These are phyloP conservation scores for Typha latifolia DNA, from an alignment of 176 grass and related monocot species.

Conservation along the genomic window DNA sequence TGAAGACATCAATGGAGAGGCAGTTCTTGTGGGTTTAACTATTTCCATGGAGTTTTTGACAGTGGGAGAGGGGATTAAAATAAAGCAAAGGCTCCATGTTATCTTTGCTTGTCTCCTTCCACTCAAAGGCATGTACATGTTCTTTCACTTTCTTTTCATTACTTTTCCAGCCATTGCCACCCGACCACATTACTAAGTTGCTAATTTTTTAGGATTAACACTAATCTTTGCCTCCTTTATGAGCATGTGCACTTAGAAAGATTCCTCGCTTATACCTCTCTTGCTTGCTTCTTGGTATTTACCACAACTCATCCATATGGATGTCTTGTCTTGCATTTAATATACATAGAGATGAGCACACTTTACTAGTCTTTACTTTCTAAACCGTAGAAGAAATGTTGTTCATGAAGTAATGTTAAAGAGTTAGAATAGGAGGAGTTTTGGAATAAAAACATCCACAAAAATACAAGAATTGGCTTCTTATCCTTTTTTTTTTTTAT, in stretches of 20 bases:
- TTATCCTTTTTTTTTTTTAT: too few relatives aligned
- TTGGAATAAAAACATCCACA: too few relatives aligned
- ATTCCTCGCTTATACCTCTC: constrained; percentile 41
- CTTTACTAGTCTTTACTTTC: too few relatives aligned
- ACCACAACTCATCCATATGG: background rate
- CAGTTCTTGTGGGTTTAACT: constrained; percentile 7
- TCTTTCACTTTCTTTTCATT: constrained; percentile 26
- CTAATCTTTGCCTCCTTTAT: constrained; percentile 37
- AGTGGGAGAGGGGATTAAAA: constrained; percentile 14
- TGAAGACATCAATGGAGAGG: background rate
- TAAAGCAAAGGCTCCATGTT: constrained; percentile 25
- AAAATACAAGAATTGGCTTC: constrained; percentile 11
- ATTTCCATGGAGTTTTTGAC: constrained; percentile 13
- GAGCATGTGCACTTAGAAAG: constrained; percentile 38
- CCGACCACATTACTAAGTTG: constrained; percentile 39
- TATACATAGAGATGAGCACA: too few relatives aligned
- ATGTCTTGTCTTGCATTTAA: constrained; percentile 1
- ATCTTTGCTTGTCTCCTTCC: constrained; percentile 43
- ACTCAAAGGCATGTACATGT: constrained; percentile 56
- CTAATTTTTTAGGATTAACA: constrained; percentile 41
- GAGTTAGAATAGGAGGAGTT: too few relatives aligned
- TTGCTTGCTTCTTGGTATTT: constrained; percentile 13
- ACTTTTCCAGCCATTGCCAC: constrained; percentile 49
- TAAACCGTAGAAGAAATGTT: background rate
- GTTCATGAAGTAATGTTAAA: too few relatives aligned